Percentiles rank a stretch among this genome's conserved stretches.
phyloP scores from a whole-genome alignment of 345 rosid genomes.

The Eucalyptus polybractea region DNA sequence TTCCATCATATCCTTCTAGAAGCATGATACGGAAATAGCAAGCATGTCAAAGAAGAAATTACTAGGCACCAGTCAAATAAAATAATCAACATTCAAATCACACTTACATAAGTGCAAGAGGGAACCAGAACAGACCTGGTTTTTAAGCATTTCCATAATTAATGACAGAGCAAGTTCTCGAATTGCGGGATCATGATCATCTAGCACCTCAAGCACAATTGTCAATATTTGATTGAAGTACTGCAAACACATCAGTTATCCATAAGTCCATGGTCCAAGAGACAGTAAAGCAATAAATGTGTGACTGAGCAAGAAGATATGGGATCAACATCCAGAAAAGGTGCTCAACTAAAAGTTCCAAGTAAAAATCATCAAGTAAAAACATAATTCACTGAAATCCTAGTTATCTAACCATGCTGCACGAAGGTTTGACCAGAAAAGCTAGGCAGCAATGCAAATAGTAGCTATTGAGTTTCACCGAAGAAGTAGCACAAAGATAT shows the following conservation, averaged over 20 bases:
- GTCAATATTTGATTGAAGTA: constrained; percentile 95
- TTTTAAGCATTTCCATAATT: constrained; percentile 76
- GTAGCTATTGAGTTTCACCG: background rate
- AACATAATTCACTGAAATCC: background rate
- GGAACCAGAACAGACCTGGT: constrained; percentile 42
- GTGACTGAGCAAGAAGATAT: background rate
- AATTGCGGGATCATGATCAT: constrained; percentile 56
- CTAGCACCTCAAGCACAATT: constrained; percentile 88
- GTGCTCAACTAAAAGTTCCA: background rate
- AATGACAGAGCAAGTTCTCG: constrained; percentile 70
- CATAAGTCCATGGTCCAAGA: background rate
- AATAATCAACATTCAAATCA: background rate
- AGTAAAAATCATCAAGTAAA: background rate
- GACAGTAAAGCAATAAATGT: background rate
- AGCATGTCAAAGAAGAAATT: background rate
- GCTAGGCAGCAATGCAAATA: background rate
- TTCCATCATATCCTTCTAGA: constrained; percentile 80
- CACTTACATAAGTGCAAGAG: background rate
- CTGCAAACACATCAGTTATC: constrained; percentile 22
- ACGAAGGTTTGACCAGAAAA: background rate
- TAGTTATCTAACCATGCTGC: background rate
- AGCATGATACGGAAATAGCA: constrained; percentile 2
- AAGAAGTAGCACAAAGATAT: background rate
- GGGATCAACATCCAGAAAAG: background rate
- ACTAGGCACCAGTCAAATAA: background rate